These are phyloP conservation scores for Agaricus subrufescens DNA, from an alignment of 768 basidiomycete species.

Conservation along the genomic window DNA sequence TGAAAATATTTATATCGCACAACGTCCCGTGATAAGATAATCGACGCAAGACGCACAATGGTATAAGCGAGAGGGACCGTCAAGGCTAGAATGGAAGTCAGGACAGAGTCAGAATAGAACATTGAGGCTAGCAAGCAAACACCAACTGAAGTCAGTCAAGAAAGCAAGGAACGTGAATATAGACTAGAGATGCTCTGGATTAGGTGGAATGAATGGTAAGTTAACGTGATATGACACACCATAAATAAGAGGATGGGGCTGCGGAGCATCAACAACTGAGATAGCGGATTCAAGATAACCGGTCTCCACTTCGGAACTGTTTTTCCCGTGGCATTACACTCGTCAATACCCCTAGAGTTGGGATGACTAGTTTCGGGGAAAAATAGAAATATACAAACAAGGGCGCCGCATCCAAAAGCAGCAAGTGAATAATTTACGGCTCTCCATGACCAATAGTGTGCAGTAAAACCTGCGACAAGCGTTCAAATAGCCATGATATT, in stretches of 20 bases:
- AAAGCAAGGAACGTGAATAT: conserved; percentile 21
- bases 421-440: conserved; percentile 47
- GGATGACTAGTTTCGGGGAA: conserved; percentile 71
- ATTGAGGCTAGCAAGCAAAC: neutral
- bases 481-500: neutral
- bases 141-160: conserved; percentile 40
- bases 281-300: conserved; percentile 53
- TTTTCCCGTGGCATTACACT: conserved; percentile 28
- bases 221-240: conserved; percentile 28
- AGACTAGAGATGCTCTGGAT: neutral
- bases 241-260: conserved; percentile 51
- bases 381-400: conserved; percentile 35
- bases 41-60: conserved; percentile 38
- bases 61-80: conserved; percentile 64
- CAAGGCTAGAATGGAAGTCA: conserved; percentile 28
- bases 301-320: conserved; percentile 17
- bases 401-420: conserved; percentile 31
- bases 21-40: neutral
- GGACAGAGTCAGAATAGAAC: neutral
- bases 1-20: conserved; percentile 22
- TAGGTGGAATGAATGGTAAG: neutral
- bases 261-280: conserved; percentile 38
- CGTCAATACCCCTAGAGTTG: conserved; percentile 49
- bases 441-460: conserved; percentile 52
- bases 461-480: neutral